Base-by-base conservation (phyloP, 495 filamentous ascomycete genomes). In the Aspergillus campestris region DNA sequence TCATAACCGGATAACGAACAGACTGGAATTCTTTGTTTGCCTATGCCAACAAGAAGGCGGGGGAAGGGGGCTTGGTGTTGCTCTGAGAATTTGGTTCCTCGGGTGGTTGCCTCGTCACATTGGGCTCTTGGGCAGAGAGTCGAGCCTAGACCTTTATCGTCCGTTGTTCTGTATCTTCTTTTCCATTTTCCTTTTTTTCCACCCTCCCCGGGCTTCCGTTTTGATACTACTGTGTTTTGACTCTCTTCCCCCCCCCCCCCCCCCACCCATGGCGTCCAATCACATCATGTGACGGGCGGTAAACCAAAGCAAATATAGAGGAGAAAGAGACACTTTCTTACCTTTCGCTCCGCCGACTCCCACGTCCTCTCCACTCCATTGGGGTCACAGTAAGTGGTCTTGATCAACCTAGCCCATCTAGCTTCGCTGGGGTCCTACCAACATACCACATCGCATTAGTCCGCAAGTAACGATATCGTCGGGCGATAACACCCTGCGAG, bases 261-360 rank as follows among this genome's bases (percentile, higher is more conserved):
- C 1, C 18, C 18, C 18, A 1, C 18, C 18, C 18, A 24, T 24
- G 18, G 18, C 18, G 18, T 24, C 18, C 18, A 24, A 30, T 41
- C 39, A 31, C 10, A 30, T 9, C 10, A 24, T 4, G 4, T 2
- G 4, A 24, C 1, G 18, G 18, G 18, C 18, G 4, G 18, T 24
- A 24, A 24, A 24, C 27, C 27, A 38, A 9, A 40, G 5, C 31
- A 37, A 47, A 30, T 42, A 30, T 33, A 28, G 7, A 32, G 32
- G 7, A 10, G 27, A 6, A 24, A 35, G 18, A 24, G 18, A 24
- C 18, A 31, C 18, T 10, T 14, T 15, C 60, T 61, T 64, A 74
- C 73, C 52, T 70, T 73, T 9, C 87, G 74, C 60, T 92, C 87
- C 10, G 83, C 85, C 3, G 82, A 86, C 58, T 94, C 87, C 87